phyloP scores from a whole-genome alignment of 768 basidiomycete species.

The Leucosporidium creatinivorum region DNA sequence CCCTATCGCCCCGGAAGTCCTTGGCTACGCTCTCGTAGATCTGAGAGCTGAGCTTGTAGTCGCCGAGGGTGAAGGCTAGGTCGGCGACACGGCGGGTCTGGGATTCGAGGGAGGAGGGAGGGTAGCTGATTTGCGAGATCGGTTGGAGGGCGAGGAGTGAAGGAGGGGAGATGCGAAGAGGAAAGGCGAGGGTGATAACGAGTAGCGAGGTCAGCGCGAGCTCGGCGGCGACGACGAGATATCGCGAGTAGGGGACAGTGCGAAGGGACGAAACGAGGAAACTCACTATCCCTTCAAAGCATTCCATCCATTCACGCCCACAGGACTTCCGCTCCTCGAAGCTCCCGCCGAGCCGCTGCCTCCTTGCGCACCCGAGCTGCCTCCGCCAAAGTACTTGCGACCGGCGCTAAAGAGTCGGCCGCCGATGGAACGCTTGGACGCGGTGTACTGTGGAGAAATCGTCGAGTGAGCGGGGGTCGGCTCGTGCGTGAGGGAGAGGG shows the following conservation, averaged over 20 bases:
- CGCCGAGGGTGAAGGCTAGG: slow-evolving; percentile 85
- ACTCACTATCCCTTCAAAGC: slow-evolving; percentile 43
- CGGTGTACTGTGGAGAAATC: slow-evolving; percentile 21
- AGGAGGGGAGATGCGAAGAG: background rate
- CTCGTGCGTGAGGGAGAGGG: background rate
- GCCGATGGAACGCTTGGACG: slow-evolving; percentile 39
- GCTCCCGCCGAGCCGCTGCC: background rate
- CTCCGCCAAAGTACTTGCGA: slow-evolving; percentile 43
- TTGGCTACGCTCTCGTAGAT: slow-evolving; percentile 84
- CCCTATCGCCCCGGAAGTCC: slow-evolving; percentile 49
- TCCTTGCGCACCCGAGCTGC: no score
- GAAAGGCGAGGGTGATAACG: background rate
- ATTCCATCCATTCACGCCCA: slow-evolving; percentile 36
- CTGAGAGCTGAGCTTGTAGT: slow-evolving; percentile 69
- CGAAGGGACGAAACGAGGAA: no score
- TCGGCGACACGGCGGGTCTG: slow-evolving; percentile 73
- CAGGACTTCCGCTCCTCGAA: slow-evolving; percentile 1
- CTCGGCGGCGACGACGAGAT: no score
- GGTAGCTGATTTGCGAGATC: slow-evolving; percentile 38
- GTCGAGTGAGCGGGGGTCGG: no score
- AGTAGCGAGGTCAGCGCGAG: background rate
- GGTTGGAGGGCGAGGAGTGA: background rate
- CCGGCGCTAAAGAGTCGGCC: slow-evolving; percentile 45
- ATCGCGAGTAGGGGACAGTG: background rate
- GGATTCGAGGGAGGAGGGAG: slow-evolving; percentile 38